A percentile compares a stretch with the other conserved stretches of the same genome.
Conservation (phyloP, 306 rosid genomes). For the Quercus robur region DNA sequence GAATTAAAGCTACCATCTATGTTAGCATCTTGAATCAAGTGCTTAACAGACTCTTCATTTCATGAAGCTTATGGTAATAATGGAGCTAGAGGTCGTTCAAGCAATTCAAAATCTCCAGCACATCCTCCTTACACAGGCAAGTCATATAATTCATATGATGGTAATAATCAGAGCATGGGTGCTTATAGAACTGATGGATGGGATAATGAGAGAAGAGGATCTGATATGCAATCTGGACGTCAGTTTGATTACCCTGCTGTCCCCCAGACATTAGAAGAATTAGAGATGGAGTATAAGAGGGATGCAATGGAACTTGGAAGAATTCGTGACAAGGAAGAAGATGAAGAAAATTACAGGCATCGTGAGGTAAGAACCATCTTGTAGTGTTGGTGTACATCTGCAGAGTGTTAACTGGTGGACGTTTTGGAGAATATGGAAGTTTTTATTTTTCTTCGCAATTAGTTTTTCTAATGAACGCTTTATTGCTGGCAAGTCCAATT, state of each 20-base stretch:
- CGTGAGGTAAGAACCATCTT: slow-evolving; percentile 69
- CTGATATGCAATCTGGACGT: slow-evolving; percentile 62
- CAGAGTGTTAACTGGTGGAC: slow-evolving; percentile 14
- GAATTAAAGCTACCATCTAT: slow-evolving; percentile 70
- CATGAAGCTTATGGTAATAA: slow-evolving; percentile 91
- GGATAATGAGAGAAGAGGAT: slow-evolving; percentile 72
- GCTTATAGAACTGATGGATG: slow-evolving; percentile 72
- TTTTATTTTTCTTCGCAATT: background rate
- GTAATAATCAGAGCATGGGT: slow-evolving; percentile 54
- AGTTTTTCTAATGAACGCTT: background rate
- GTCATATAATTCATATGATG: slow-evolving; percentile 66
- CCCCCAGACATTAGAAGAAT: slow-evolving; percentile 72
- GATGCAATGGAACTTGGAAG: slow-evolving; percentile 76
- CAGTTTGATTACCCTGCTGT: slow-evolving; percentile 58
- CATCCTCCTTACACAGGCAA: slow-evolving; percentile 60
- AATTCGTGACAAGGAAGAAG: slow-evolving; percentile 87
- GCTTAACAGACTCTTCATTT: slow-evolving; percentile 84
- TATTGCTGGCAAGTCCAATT: background rate
- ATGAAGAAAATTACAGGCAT: slow-evolving; percentile 87
- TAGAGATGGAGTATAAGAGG: slow-evolving; percentile 78
- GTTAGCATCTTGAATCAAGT: slow-evolving; percentile 65
- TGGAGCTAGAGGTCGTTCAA: slow-evolving; percentile 85
- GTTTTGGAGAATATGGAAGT: too few species aligned
- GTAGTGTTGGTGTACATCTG: slow-evolving; percentile 4
- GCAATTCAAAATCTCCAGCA: slow-evolving; percentile 88